Percentiles rank a stretch among this genome's conserved stretches.
Conservation (phyloP, 2,329 filamentous ascomycete genomes). For the Penicillium sp. region DNA sequence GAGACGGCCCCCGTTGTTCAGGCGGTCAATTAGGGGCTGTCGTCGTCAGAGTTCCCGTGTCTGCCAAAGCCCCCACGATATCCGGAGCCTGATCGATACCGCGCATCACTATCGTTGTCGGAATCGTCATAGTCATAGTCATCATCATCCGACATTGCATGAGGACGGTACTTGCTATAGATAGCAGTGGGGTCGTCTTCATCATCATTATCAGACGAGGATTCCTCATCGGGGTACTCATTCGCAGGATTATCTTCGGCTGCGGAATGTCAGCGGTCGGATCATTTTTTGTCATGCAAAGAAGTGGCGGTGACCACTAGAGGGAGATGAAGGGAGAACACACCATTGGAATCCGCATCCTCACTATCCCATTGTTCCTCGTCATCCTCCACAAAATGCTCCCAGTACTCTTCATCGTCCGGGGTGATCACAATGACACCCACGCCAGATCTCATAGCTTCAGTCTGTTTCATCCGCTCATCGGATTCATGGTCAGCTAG, state of each 20-base stretch:
- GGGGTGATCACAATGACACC: constrained; percentile 41
- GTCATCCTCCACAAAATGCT: constrained; percentile 50
- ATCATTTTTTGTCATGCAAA: not conserved
- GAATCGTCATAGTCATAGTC: constrained; percentile 40
- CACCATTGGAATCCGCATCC: constrained; percentile 58
- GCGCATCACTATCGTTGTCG: constrained; percentile 28
- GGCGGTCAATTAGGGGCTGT: constrained; percentile 4
- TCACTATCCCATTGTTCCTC: constrained; percentile 54
- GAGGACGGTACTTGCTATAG: constrained; percentile 38
- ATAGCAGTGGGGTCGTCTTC: constrained; percentile 36
- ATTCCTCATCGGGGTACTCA: constrained; percentile 48
- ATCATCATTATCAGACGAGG: constrained; percentile 43
- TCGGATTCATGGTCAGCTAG: constrained; percentile 26
- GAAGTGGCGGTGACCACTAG: not conserved
- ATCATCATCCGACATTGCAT: constrained; percentile 41
- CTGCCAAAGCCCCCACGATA: constrained; percentile 17
- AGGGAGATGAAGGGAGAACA: constrained; percentile 4
- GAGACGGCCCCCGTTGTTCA: too few relatives aligned
- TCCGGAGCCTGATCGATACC: constrained; percentile 19
- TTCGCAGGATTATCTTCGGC: constrained; percentile 48
- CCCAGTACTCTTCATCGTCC: constrained; percentile 51
- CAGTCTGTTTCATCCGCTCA: constrained; percentile 27
- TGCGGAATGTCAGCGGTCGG: constrained; percentile 17
- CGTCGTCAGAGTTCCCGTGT: constrained; percentile 30
- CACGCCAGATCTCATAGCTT: constrained; percentile 32